Percentiles rank a stretch among this genome's conserved stretches.
These are phyloP conservation scores for Ilyonectria destructans DNA, from an alignment of 2,329 filamentous ascomycete genomes.

Conservation along the genomic window DNA sequence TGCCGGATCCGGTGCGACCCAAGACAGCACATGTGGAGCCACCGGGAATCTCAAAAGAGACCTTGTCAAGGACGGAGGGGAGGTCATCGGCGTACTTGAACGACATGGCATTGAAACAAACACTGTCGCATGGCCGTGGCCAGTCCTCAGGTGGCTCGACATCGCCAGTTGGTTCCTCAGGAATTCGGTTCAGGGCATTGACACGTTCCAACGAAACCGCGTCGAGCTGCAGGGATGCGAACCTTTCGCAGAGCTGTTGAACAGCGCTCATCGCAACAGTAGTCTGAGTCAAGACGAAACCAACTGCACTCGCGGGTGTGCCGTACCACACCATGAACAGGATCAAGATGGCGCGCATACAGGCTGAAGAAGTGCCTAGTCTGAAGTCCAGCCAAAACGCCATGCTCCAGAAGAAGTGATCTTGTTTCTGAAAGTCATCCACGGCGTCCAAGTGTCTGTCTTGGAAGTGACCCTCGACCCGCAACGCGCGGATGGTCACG, in stretches of 20 bases:
- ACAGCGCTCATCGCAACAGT: constrained; percentile 56
- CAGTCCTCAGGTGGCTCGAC: constrained; percentile 82
- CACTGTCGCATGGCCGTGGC: constrained; percentile 81
- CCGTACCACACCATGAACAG: constrained; percentile 81
- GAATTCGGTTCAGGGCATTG: constrained; percentile 84
- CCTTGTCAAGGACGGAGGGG: constrained; percentile 78
- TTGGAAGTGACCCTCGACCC: constrained; percentile 85
- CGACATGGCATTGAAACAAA: constrained; percentile 83
- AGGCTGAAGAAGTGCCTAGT: constrained; percentile 74
- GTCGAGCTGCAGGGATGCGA: constrained; percentile 91
- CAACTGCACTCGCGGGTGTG: constrained; percentile 85
- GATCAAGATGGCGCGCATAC: constrained; percentile 82
- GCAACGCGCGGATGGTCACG: constrained; percentile 89
- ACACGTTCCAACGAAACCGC: constrained; percentile 93
- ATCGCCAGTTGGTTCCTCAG: constrained; percentile 80
- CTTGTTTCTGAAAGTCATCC: constrained; percentile 93
- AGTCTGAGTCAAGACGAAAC: constrained; percentile 81
- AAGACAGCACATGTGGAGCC: constrained; percentile 78
- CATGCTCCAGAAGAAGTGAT: constrained; percentile 95
- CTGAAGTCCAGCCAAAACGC: constrained; percentile 89
- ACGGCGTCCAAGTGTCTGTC: constrained; percentile 85
- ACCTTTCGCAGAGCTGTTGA: constrained; percentile 79
- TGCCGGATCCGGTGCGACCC: constrained; percentile 89
- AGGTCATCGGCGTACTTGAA: constrained; percentile 86
- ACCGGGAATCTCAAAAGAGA: constrained; percentile 81